phyloP scores from a whole-genome alignment of 441 rosid species.

The Jatropha multifida region DNA sequence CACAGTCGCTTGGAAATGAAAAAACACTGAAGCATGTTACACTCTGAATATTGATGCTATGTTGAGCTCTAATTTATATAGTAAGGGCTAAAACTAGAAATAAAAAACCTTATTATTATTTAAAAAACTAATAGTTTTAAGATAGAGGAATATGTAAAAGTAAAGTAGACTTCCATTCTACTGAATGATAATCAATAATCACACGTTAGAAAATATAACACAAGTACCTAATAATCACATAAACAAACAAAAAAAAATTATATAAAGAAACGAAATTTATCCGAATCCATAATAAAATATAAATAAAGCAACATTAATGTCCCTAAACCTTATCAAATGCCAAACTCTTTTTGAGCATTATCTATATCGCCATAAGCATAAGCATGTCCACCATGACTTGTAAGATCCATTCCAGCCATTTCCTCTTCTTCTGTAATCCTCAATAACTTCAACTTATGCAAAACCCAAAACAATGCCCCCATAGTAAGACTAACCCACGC shows the following conservation, averaged over 20 bases:
- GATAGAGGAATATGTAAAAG: too few relatives aligned
- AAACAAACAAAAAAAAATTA: neutral
- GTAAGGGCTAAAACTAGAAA: too few relatives aligned
- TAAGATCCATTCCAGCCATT: slow-evolving; percentile 59
- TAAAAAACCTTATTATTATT: too few relatives aligned
- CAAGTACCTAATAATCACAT: neutral
- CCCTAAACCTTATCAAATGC: too few relatives aligned
- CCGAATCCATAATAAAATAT: neutral
- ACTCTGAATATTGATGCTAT: neutral
- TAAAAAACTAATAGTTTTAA: too few relatives aligned
- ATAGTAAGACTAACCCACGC: slow-evolving; percentile 55
- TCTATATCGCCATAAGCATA: slow-evolving; percentile 42
- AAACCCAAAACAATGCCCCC: slow-evolving; percentile 45
- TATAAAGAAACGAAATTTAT: neutral
- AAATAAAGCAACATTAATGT: neutral
- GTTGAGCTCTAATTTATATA: too few relatives aligned
- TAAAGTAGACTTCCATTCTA: too few relatives aligned
- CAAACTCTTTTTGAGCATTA: neutral
- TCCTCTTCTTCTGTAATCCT: slow-evolving; percentile 60
- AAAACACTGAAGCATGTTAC: neutral
- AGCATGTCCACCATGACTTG: slow-evolving; percentile 73
- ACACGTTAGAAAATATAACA: too few relatives aligned
- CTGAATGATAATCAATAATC: too few relatives aligned
- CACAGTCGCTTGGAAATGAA: neutral
- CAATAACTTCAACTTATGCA: slow-evolving; percentile 44